Conservation (phyloP, 2,329 filamentous ascomycete genomes). For the Ophiostoma tasmaniense region DNA sequence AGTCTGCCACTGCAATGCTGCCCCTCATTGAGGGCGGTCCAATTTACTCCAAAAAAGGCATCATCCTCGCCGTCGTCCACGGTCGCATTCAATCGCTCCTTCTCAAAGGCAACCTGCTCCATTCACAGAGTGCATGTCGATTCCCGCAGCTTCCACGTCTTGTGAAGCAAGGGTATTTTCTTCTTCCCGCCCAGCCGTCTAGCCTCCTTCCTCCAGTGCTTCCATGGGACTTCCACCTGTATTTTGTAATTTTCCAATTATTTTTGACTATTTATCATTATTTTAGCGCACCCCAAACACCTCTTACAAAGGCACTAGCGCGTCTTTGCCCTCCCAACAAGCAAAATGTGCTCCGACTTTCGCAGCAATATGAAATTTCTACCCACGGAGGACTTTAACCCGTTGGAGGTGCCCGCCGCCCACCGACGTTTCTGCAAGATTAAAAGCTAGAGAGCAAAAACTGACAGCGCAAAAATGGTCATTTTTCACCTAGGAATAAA, state of each 20-base stretch:
- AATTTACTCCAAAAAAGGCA: not conserved
- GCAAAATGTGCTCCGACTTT: conserved; percentile 10
- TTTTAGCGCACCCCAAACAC: not conserved
- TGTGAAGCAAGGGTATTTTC: not conserved
- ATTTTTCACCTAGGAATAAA: not conserved
- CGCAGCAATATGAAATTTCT: conserved; percentile 5
- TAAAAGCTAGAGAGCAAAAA: not conserved
- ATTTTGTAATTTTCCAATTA: not conserved
- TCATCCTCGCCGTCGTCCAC: not conserved
- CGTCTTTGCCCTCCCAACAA: not conserved
- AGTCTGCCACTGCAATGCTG: not conserved
- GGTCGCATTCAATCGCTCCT: not conserved
- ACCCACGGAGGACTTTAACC: conserved; percentile 14
- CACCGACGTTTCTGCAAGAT: not conserved
- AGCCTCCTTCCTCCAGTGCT: not conserved
- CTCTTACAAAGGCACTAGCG: conserved; percentile 1
- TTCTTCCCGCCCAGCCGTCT: not conserved
- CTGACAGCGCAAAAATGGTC: not conserved
- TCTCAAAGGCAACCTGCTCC: not conserved
- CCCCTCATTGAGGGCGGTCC: not conserved
- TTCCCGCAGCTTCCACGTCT: not conserved
- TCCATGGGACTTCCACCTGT: not conserved
- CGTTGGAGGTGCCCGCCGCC: conserved; percentile 12
- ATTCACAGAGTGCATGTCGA: not conserved
- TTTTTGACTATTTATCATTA: not conserved